Percentiles rank a stretch among this genome's conserved stretches.
Evolutionary conservation across 2,329 filamentous ascomycete species (phyloP).

Genomic region (Colletotrichum camelliae): DNA sequence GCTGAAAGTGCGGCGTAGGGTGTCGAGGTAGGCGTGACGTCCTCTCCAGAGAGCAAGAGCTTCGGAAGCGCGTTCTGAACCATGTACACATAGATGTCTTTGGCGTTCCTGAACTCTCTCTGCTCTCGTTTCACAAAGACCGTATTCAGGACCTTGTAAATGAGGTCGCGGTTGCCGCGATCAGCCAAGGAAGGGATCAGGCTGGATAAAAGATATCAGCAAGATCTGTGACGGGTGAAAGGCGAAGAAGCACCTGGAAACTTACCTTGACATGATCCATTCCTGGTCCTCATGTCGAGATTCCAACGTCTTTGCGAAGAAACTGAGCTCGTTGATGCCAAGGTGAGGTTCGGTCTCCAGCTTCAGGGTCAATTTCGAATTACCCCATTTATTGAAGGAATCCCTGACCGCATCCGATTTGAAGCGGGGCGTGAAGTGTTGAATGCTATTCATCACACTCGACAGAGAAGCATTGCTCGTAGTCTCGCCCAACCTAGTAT

Average conservation of each 20-base stretch:
- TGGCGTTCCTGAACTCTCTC: neutral
- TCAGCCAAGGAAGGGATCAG: neutral
- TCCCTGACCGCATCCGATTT: neutral
- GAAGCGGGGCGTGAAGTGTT: neutral
- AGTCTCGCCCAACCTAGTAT: neutral
- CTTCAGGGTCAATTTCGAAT: neutral
- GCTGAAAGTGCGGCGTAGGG: neutral
- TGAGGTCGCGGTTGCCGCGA: neutral
- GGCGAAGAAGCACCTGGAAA: neutral
- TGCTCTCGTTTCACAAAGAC: neutral
- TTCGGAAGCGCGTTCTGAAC: neutral
- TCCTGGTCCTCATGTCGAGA: neutral
- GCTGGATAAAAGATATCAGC: neutral
- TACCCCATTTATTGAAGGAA: neutral
- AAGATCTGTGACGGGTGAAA: no score
- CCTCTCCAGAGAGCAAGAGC: neutral
- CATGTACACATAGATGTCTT: neutral
- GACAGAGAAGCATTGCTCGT: neutral
- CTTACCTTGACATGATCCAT: neutral
- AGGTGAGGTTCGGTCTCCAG: neutral
- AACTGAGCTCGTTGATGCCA: neutral
- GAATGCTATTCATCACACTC: neutral
- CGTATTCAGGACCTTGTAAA: neutral
- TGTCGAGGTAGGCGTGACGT: neutral
- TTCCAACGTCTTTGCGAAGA: neutral